Evolutionary conservation across 495 filamentous ascomycete species (phyloP).

Genomic region (Penicillium angulare): DNA sequence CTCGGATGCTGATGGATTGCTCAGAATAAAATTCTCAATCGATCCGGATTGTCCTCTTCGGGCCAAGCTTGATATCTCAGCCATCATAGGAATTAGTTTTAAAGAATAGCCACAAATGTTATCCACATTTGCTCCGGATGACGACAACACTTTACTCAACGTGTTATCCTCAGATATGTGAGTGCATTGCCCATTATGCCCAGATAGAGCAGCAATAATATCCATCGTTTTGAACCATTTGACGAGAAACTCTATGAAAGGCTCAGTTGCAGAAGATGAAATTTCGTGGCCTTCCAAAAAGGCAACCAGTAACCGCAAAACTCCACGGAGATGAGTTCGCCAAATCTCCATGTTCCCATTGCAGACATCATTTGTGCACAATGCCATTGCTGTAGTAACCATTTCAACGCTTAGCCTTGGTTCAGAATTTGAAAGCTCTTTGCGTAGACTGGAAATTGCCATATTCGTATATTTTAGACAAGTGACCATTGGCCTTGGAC

Average conservation of each 20-base stretch:
- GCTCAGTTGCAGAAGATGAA: constrained; percentile 1
- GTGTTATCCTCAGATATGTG: neutral
- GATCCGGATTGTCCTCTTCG: too few species aligned
- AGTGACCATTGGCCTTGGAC: constrained; percentile 6
- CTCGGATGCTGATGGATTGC: too few species aligned
- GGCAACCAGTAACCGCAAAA: constrained; percentile 19
- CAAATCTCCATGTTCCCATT: constrained; percentile 34
- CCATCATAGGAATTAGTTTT: neutral
- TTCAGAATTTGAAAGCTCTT: constrained; percentile 8
- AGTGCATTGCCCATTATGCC: constrained; percentile 6
- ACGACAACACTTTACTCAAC: too few species aligned
- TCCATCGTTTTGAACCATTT: constrained; percentile 36
- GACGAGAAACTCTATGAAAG: constrained; percentile 20
- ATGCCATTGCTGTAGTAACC: constrained; percentile 28
- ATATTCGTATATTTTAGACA: constrained; percentile 32
- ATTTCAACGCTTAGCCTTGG: constrained; percentile 21
- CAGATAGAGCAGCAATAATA: constrained; percentile 25
- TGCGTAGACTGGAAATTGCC: constrained; percentile 27
- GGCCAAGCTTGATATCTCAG: too few species aligned
- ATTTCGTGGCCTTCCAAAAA: constrained; percentile 18
- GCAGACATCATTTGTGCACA: constrained; percentile 39
- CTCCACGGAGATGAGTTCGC: constrained; percentile 28
- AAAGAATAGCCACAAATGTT: constrained; percentile 35
- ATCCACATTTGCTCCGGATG: too few species aligned
- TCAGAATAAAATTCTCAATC: too few species aligned